Base-by-base conservation (phyloP, 1,139 yeast species). In the Pneumocystis jirovecii region DNA sequence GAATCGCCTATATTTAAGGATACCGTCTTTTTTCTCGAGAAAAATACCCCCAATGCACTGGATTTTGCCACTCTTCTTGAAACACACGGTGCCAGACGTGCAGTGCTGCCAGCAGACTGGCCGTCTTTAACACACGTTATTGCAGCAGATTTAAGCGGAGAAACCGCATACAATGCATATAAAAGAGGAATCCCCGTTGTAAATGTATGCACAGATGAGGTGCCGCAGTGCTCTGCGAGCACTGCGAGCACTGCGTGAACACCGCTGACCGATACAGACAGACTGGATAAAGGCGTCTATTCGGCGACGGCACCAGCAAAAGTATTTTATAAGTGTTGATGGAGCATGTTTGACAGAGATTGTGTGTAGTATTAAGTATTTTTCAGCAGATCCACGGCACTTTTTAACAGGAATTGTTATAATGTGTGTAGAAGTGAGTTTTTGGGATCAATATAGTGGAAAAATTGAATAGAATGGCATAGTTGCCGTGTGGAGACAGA, bases 341-440 rank as follows among this genome's bases (percentile, higher is more conserved):
- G 8, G 7, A 7, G 2, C 10, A 3, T 44, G 7, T 44, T 19
- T 44, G 29, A 50, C 34, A 3, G 15, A 50, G 15, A 4, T 21
- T 25, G 5, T 25, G 6, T 50, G 2, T 25, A 50, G 57, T 25
- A 25, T 50, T 2, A 50, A 25, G 21, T 50, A 50, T 50, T 50
- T 50, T 6, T 83, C 87, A 31, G 95, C 96, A 0, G 87, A 87
- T 72, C 86, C 89, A 12, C 78, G 78, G 57, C 83, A 81, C 67
- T 81, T 88, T 68, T 78, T 90, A 72, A 83, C 84, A 66, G 81
- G 83, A 63, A 80, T 83, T 34, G 82, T 83, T 70, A 77, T 89
- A 0, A 84, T 88, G 70, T 81, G 85, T 29, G 83, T 87, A 19
- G 61, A 21, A 29, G 61, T 59, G 25, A 59, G 19, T 21, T 59